A percentile compares a stretch with the other conserved stretches of the same genome.
These are phyloP conservation scores for Amphibolis antarctica DNA, from an alignment of 106 monocot species.

Conservation along the genomic window DNA sequence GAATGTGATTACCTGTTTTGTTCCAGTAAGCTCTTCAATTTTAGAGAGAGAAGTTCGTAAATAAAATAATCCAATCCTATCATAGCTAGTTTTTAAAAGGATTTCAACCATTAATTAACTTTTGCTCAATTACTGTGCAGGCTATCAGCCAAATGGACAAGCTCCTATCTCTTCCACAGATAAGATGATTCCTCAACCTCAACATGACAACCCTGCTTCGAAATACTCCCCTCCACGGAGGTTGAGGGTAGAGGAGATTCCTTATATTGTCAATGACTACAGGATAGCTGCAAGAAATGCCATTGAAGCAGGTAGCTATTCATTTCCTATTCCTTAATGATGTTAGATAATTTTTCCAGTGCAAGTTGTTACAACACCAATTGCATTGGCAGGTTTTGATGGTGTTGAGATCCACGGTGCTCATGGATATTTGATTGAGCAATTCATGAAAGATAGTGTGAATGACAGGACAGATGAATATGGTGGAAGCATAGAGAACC, in stretches of 20 bases:
- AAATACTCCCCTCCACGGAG: slow-evolving; percentile 9
- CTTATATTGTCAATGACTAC: slow-evolving; percentile 14
- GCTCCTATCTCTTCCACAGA: slow-evolving; percentile 18
- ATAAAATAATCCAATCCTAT: too few species aligned
- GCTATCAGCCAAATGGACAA: slow-evolving; percentile 18
- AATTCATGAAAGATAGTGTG: slow-evolving; percentile 22
- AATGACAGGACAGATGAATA: slow-evolving; percentile 23
- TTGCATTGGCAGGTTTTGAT: slow-evolving; percentile 16
- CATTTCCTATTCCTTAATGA: background rate
- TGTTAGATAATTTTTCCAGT: background rate
- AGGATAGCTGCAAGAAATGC: slow-evolving; percentile 17
- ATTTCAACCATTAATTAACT: background rate
- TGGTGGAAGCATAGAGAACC: slow-evolving; percentile 21
- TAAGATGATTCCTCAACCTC: background rate
- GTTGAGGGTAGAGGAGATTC: slow-evolving; percentile 13
- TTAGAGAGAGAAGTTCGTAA: too few species aligned
- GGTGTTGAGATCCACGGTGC: slow-evolving; percentile 25
- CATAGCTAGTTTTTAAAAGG: too few species aligned
- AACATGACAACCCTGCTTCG: background rate
- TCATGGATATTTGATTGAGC: slow-evolving; percentile 20
- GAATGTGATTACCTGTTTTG: too few species aligned
- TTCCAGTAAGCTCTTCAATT: too few species aligned
- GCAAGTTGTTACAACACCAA: background rate
- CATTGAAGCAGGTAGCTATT: slow-evolving; percentile 11
- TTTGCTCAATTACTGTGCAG: slow-evolving; percentile 1